Evolutionary conservation across 441 rosid species (phyloP).

Genomic region (Eruca vesicaria): DNA sequence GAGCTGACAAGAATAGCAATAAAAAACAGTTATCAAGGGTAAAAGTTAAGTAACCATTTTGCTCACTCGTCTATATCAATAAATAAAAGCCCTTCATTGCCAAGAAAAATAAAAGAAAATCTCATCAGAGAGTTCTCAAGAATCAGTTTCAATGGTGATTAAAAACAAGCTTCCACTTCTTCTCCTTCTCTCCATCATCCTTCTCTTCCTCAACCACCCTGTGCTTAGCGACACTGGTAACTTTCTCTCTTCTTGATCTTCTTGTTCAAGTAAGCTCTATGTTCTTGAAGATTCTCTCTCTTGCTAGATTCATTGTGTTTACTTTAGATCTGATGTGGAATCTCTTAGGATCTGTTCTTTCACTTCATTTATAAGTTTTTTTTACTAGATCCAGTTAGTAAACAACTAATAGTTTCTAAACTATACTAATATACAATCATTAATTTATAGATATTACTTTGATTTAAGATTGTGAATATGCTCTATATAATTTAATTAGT

Average conservation of each 20-base stretch:
- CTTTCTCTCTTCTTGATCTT: slow-evolving; percentile 2
- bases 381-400: neutral
- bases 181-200: slow-evolving; percentile 22
- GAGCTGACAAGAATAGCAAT: slow-evolving; percentile 18
- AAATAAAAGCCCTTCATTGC: slow-evolving; percentile 5
- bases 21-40: slow-evolving; percentile 20
- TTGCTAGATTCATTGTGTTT: neutral
- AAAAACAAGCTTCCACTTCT: slow-evolving; percentile 27
- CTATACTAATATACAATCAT: neutral
- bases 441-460: neutral
- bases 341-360: slow-evolving; percentile 7
- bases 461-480: neutral
- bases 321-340: slow-evolving; percentile 17
- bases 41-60: slow-evolving; percentile 15
- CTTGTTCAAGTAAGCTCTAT: slow-evolving; percentile 5
- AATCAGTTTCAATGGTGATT: slow-evolving; percentile 22
- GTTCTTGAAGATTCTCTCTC: slow-evolving; percentile 13
- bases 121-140: neutral
- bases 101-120: neutral
- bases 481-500: neutral
- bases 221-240: slow-evolving; percentile 31
- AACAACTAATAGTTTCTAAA: neutral
- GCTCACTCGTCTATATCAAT: slow-evolving; percentile 5
- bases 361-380: neutral
- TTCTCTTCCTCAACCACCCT: slow-evolving; percentile 23